Base-by-base conservation (phyloP, 1,284 basidiomycete species). In the Sanghuangporus baumii region DNA sequence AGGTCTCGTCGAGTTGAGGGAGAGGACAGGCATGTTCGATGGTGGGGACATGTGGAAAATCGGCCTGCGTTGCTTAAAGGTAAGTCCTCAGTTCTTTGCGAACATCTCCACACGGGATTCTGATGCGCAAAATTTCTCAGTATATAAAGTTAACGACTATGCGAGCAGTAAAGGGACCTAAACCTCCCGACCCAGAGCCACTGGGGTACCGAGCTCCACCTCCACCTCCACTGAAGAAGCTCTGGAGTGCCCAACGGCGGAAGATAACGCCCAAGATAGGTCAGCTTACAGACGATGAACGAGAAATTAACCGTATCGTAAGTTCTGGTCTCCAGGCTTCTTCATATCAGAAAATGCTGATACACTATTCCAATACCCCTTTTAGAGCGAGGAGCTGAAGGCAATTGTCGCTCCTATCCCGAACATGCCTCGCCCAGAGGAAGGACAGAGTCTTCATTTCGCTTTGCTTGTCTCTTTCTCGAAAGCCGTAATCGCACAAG, bases 221-320 rank as follows among this genome's bases (percentile, higher is more conserved):
- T 6, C 51, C 63, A 2, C 63, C 63, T 4, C 63, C 63, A 4
- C 65, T 81, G 61, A 88, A 85, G 72, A 72, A 82, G 1, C 72
- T 77, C 38, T 88, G 86, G 83, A 82, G 77, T 57, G 79, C 78
- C 55, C 81, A 85, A 40, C 91, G 96, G 65, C 85, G 96, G 55
- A 82, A 89, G 70, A 95, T 99, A 61, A 94, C 88, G 1, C 90
- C 93, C 36, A 94, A 93, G 71, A 84, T 98, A 43, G 94, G 96
- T 1, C 96, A 98, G 74, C 78, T 98, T 40, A 95, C 94, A 11
- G 93, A 94, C 68, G 90, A 95, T 52, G 69, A 77, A 1, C 72
- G 80, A 46, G 81, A 86, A n/a, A 92, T 96, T 55, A 66, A 78
- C 34, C 82, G 84, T 18, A 89, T 96, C 65, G 86, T 93, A 74